These are phyloP conservation scores for Fusarium longipes DNA, from an alignment of 2,329 filamentous ascomycete species.

Conservation along the genomic window DNA sequence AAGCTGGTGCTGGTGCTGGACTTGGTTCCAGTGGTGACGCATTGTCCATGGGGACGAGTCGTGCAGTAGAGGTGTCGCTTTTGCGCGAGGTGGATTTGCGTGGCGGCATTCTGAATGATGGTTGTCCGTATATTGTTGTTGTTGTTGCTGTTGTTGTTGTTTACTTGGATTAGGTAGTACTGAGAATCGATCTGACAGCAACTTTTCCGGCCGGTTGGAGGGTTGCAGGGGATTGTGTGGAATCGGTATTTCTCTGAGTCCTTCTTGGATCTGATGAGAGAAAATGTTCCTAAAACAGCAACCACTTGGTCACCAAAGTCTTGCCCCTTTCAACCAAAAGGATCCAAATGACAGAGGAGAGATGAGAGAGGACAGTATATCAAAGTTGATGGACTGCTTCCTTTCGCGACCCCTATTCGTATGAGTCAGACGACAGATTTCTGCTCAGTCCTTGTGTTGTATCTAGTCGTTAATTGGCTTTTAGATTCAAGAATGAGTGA, in stretches of 20 bases:
- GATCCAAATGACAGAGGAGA: not conserved
- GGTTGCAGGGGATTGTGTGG: not conserved
- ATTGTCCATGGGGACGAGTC: conserved; percentile 59
- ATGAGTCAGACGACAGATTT: not conserved
- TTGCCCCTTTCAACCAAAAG: conserved; percentile 12
- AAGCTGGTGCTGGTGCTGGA: conserved; percentile 23
- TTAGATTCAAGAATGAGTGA: conserved; percentile 7
- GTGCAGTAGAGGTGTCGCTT: conserved; percentile 60
- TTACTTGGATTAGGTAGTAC: not conserved
- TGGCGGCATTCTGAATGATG: conserved; percentile 60
- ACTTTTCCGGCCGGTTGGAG: not conserved
- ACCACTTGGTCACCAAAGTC: conserved; percentile 36
- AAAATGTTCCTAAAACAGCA: not conserved
- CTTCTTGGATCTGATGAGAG: not conserved
- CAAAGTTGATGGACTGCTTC: not conserved
- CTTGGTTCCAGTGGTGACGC: conserved; percentile 42
- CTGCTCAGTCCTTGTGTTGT: not conserved
- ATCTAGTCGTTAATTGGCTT: conserved; percentile 6
- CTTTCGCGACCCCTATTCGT: not conserved
- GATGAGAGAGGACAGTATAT: not conserved
- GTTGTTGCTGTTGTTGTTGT: not conserved
- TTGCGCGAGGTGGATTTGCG: conserved; percentile 64
- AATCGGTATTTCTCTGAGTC: not conserved
- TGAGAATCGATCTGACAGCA: not conserved
- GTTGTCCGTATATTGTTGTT: not conserved